Evolutionary conservation across 768 basidiomycete species (phyloP).

Genomic region (Glaciozyma antarctica): DNA sequence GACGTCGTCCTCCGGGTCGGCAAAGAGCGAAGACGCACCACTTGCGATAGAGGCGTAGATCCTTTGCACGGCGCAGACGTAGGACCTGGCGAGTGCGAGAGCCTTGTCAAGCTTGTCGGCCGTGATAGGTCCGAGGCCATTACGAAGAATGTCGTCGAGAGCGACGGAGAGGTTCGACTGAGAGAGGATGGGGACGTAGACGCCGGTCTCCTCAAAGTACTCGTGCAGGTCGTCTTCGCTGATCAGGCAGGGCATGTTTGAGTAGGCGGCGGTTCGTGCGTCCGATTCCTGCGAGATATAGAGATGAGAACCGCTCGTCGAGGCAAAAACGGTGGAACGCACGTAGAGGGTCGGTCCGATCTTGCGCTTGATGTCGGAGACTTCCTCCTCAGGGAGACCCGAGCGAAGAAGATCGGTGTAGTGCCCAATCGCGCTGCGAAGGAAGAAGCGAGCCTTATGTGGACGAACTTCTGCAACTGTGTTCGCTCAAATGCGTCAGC

Average conservation of each 20-base stretch:
- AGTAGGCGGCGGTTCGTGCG: background rate
- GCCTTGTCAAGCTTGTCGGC: conserved; percentile 15
- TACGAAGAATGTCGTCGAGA: conserved; percentile 17
- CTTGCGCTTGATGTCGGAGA: conserved; percentile 4
- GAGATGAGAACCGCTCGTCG: too few relatives aligned
- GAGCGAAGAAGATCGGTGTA: conserved; percentile 26
- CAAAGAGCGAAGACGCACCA: background rate
- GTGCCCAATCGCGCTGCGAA: conserved; percentile 23
- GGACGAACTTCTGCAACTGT: conserved; percentile 25
- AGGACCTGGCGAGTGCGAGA: conserved; percentile 17
- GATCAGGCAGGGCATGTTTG: conserved; percentile 1
- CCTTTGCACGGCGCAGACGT: conserved; percentile 26
- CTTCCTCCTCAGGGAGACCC: conserved; percentile 3
- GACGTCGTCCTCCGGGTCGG: too few relatives aligned
- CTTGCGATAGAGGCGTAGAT: conserved; percentile 11
- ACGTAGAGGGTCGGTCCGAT: conserved; percentile 22
- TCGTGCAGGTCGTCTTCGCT: conserved; percentile 23
- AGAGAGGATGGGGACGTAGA: conserved; percentile 23
- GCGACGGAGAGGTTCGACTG: conserved; percentile 10
- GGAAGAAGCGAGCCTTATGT: conserved; percentile 25
- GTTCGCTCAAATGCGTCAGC: too few relatives aligned
- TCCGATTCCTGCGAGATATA: background rate
- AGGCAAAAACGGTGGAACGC: background rate
- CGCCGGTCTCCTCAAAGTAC: conserved; percentile 27
- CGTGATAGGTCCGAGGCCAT: background rate